phyloP scores from a whole-genome alignment of 1,284 basidiomycete genomes.

The Papiliotrema fonsecae region DNA sequence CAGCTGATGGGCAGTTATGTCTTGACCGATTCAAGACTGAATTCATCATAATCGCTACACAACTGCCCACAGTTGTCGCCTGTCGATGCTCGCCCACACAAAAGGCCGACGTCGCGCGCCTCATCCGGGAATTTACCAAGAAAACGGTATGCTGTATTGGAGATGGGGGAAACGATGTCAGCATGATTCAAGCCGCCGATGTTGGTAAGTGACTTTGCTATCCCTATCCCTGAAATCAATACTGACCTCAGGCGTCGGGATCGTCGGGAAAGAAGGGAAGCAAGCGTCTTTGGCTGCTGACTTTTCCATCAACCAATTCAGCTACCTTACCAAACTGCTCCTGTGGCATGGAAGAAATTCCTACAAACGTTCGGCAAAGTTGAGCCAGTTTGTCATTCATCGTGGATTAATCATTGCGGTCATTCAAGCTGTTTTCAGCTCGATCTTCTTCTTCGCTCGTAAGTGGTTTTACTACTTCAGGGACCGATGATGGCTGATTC shows the following conservation, averaged over 20 bases:
- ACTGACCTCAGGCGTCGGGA: constrained; percentile 70
- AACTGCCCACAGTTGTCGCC: constrained; percentile 91
- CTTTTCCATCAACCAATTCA: constrained; percentile 96
- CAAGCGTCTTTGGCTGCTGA: constrained; percentile 97
- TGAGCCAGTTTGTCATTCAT: constrained; percentile 98
- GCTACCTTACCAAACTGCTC: constrained; percentile 86
- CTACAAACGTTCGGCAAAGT: constrained; percentile 94
- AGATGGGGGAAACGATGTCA: constrained; percentile 94
- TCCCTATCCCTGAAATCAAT: neutral
- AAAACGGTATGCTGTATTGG: constrained; percentile 98
- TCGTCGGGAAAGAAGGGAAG: constrained; percentile 97
- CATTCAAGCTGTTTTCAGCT: constrained; percentile 94
- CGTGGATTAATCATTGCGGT: constrained; percentile 95
- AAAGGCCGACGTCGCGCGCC: constrained; percentile 91
- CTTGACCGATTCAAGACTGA: constrained; percentile 84
- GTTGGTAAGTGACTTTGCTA: constrained; percentile 62
- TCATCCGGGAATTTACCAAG: constrained; percentile 84
- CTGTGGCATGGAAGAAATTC: constrained; percentile 88
- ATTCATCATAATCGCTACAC: constrained; percentile 93
- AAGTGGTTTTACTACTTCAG: constrained; percentile 9
- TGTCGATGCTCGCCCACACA: constrained; percentile 98
- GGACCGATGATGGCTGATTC: neutral
- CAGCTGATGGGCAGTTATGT: constrained; percentile 62
- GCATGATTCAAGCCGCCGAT: constrained; percentile 95
- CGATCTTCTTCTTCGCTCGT: constrained; percentile 96